These are phyloP conservation scores for Sergeia podlipaevii DNA, from an alignment of 208 protist species.

Conservation along the genomic window DNA sequence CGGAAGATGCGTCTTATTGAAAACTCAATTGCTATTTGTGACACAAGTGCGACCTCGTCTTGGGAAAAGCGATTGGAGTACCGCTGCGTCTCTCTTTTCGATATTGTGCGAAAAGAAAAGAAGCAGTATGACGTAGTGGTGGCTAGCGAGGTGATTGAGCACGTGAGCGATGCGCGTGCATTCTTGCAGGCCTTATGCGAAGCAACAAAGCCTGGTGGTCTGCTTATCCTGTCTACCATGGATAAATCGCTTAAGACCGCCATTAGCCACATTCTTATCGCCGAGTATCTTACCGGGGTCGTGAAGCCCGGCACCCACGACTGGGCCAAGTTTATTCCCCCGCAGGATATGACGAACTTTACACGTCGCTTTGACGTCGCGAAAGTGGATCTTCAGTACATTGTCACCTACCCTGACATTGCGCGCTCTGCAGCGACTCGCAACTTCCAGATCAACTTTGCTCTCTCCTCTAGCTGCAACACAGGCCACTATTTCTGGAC, in stretches of 20 bases:
- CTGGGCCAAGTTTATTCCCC: conserved; percentile 89
- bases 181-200: conserved; percentile 81
- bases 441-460: conserved; percentile 68
- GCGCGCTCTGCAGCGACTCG: conserved; percentile 44
- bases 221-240: conserved; percentile 92
- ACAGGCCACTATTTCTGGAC: conserved; percentile 87
- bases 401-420: conserved; percentile 64
- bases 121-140: conserved; percentile 85
- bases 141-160: conserved; percentile 92
- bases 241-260: conserved; percentile 83
- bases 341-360: conserved; percentile 62
- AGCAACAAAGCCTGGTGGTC: conserved; percentile 82
- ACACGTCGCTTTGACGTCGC: conserved; percentile 35
- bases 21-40: conserved; percentile 8
- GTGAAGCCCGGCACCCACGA: conserved; percentile 89
- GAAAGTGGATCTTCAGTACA: conserved; percentile 65
- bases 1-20: conserved; percentile 19
- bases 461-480: conserved; percentile 45
- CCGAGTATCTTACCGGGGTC: conserved; percentile 82
- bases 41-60: background rate
- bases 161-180: conserved; percentile 79
- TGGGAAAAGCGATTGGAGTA: conserved; percentile 17
- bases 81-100: conserved; percentile 43
- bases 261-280: conserved; percentile 69
- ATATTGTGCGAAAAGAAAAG: conserved; percentile 38